Evolutionary conservation across 768 basidiomycete species (phyloP), one percentile per base, ranked within the genome.

Genomic region (Psilocybe azurescens): DNA sequence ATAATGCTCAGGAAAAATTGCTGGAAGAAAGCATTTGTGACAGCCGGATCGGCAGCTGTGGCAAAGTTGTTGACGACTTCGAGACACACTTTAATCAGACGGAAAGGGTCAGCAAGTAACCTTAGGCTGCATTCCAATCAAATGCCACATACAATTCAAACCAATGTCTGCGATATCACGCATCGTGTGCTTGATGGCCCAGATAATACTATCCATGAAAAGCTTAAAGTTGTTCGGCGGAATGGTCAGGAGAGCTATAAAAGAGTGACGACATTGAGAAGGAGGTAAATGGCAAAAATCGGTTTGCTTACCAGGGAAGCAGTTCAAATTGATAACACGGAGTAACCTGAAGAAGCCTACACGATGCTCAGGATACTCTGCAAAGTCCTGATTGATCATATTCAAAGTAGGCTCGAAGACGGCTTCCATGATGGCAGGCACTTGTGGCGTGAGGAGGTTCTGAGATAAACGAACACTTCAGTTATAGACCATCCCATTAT

Each of bases 151-250:
- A 94, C 92, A 72, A 70, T 89, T 92, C 61, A 94, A 75, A 47
- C 92, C 92, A 47, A 90, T 93, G 72, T 99, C 97, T 4, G 95
- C 94, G 64, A 99, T 97, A 75, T 99, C 97, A 58, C 97, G 87
- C 94, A 97, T 95, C 14, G 94, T 98, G 79, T 99, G 97, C 76
- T 99, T 99, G 81, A 98, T 97, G n/a, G 95, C 97, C 97, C 97
- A 99, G 55, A 97, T 90, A 66, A 98, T 92, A 62, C 94, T 95
- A 75, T 99, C 97, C 88, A 97, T 98, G 75, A 97, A 92, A 61
- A 99, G 79, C 79, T 97, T 98, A 85, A 99, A 98, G 77, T 97
- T 94, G 50, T 83, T 77, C 9, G 95, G 91, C n/a, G 95, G 94
- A 62, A 97, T 84, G 28, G 86, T 87, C 59, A 97, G 84, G 50